Evolutionary conservation across 352 stramenopile genomes (phyloP).

Genomic region (Blastocystis hominis): DNA sequence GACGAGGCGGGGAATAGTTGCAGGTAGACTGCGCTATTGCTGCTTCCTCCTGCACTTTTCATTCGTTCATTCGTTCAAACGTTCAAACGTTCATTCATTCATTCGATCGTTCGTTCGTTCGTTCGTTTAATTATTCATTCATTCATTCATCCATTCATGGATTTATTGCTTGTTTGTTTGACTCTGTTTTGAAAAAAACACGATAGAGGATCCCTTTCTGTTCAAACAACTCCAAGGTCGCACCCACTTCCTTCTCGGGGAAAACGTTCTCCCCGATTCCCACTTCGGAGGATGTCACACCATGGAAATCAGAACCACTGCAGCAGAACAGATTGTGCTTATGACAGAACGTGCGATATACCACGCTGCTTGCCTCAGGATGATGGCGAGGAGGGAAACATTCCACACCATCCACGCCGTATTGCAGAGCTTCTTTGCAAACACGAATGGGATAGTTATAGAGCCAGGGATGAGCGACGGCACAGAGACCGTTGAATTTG

Average conservation of each 20-base stretch:
- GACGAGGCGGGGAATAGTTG: slow-evolving; percentile 51
- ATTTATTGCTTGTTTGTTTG: too few relatives aligned
- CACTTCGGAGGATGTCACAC: not conserved
- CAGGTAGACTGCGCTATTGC: not conserved
- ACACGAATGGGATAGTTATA: slow-evolving; percentile 7
- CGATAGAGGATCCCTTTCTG: slow-evolving; percentile 10
- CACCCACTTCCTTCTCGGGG: not conserved
- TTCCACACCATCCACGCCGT: slow-evolving; percentile 6
- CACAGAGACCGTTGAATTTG: not conserved
- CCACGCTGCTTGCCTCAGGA: not conserved
- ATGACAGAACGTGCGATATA: not conserved
- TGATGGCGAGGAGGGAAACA: slow-evolving; percentile 9
- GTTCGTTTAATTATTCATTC: too few relatives aligned
- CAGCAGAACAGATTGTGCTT: not conserved
- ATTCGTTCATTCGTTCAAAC: too few relatives aligned
- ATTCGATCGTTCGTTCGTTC: too few relatives aligned
- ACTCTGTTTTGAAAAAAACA: not conserved
- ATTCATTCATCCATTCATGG: too few relatives aligned
- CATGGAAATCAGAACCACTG: slow-evolving; percentile 35
- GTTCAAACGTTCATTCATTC: too few relatives aligned
- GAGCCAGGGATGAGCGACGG: slow-evolving; percentile 35
- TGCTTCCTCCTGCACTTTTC: too few relatives aligned
- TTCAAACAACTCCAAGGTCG: not conserved
- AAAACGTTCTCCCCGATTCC: slow-evolving; percentile 25
- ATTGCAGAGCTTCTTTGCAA: not conserved